Base-by-base conservation (phyloP, 768 basidiomycete species). In the Boletus sp. region DNA sequence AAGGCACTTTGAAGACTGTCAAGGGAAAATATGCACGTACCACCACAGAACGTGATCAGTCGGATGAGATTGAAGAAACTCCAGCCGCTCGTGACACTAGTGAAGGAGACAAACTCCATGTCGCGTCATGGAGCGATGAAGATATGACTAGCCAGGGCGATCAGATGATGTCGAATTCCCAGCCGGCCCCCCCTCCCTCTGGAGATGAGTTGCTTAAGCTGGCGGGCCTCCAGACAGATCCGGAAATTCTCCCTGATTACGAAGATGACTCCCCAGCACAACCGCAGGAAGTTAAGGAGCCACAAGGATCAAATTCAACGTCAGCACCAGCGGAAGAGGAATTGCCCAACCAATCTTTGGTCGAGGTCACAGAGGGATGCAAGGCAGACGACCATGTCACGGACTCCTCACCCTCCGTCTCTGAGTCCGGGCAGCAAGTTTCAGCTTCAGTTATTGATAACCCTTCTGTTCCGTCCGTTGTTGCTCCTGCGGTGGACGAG, bases 221-320 rank as follows among this genome's bases (percentile, higher is more conserved):
- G 45, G 84, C 83, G 15, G 85, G 84, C 15, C 63, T 80, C 18
- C 68, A 78, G 49, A 58, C 68, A 32, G 75, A 68, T 32, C 76
- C 68, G 1, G 75, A 78, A 28, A 67, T 58, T 0, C 77, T 89
- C 28, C 73, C 81, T 8, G 85, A 86, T 59, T 88, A 82, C 59
- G 83, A 86, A 47, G 84, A 83, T n/a, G 77, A 76, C 44, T 41
- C 58, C 6, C 53, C 60, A 48, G 52, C 62, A 14, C 65, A 67
- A 32, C 37, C 46, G 7, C 57, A 49, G 7, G 47, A 46, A 30
- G 45, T 18, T 0, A 42, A 59, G 20, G 52, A 57, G n/a, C 18
- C 11, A 58, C 59, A 50, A 8, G 60, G 55, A 28, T 51, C 55
- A 3, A 63, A 58, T 47, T 10, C 14, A 24, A 12, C 30, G 11